Conservation (phyloP, 2,329 filamentous ascomycete species). For the Trichoderma breve region DNA sequence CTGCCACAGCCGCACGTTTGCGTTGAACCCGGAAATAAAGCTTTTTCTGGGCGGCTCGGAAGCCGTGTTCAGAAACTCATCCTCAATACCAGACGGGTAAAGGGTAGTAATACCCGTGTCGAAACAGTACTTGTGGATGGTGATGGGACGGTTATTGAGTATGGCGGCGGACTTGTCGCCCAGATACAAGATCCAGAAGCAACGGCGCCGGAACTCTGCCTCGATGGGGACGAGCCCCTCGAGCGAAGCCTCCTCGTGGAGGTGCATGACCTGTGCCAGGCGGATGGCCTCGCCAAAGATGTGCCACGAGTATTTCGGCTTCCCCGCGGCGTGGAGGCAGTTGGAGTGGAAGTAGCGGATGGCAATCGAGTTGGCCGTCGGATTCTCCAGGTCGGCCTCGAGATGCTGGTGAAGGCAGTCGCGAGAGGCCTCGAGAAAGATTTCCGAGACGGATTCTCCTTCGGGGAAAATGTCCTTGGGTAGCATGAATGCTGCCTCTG, state of each 20-base stretch:
- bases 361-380: constrained; percentile 42
- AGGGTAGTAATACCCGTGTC: constrained; percentile 39
- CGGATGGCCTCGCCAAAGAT: constrained; percentile 45
- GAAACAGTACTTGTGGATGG: constrained; percentile 44
- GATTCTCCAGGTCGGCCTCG: constrained; percentile 42
- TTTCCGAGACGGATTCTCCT: constrained; percentile 36
- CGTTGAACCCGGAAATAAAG: constrained; percentile 42
- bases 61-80: constrained; percentile 23
- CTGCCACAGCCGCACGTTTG: constrained; percentile 42
- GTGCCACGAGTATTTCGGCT: constrained; percentile 44
- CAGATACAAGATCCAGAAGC: constrained; percentile 42
- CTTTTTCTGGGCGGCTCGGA: constrained; percentile 26
- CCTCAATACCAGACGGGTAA: constrained; percentile 34
- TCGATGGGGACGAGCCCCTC: constrained; percentile 38
- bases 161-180: constrained; percentile 42
- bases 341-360: constrained; percentile 48
- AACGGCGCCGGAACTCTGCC: constrained; percentile 37
- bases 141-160: constrained; percentile 42
- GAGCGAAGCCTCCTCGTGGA: constrained; percentile 41
- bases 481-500: constrained; percentile 41
- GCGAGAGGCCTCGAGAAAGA: constrained; percentile 41
- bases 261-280: constrained; percentile 42
- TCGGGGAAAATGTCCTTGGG: constrained; percentile 41
- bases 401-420: constrained; percentile 39
- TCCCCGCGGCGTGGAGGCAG: constrained; percentile 43